Conservation (phyloP, 169 alveolate genomes). For the Plasmodium chabaudi region DNA sequence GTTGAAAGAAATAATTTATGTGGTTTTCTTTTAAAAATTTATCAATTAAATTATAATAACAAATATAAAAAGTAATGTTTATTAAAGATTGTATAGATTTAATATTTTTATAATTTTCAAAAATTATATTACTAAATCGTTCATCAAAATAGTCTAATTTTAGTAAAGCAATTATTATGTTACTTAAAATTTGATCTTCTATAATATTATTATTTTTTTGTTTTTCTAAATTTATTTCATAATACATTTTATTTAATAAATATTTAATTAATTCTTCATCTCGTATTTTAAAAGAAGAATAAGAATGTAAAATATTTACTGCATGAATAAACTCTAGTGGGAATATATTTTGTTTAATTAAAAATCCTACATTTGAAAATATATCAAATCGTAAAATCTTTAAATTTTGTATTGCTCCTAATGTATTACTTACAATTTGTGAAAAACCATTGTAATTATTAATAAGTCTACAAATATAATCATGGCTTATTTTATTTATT, state of each 20-base stretch:
- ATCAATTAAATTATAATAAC: constrained; percentile 32
- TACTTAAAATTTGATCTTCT: constrained; percentile 45
- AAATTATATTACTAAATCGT: constrained; percentile 16
- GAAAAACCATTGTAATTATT: constrained; percentile 21
- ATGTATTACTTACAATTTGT: constrained; percentile 37
- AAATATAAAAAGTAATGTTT: constrained; percentile 60
- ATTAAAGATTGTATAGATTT: constrained; percentile 49
- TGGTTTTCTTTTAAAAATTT: constrained; percentile 3
- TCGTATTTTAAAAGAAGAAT: constrained; percentile 50
- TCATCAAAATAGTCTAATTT: constrained; percentile 44
- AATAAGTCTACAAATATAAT: neutral
- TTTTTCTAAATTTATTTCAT: neutral
- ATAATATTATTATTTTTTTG: neutral
- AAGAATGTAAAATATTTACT: constrained; percentile 60
- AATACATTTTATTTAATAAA: constrained; percentile 15
- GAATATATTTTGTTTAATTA: constrained; percentile 27
- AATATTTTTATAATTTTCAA: constrained; percentile 31
- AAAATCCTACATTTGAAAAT: constrained; percentile 9
- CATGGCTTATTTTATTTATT: neutral
- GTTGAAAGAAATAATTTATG: constrained; percentile 32
- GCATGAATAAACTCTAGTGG: constrained; percentile 10
- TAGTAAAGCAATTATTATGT: constrained; percentile 41
- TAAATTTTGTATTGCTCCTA: constrained; percentile 71
- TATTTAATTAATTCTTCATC: constrained; percentile 3
- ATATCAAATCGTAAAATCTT: constrained; percentile 28